Conservation (phyloP, 2,329 filamentous ascomycete species). For the Ceratocystis harringtonii region DNA sequence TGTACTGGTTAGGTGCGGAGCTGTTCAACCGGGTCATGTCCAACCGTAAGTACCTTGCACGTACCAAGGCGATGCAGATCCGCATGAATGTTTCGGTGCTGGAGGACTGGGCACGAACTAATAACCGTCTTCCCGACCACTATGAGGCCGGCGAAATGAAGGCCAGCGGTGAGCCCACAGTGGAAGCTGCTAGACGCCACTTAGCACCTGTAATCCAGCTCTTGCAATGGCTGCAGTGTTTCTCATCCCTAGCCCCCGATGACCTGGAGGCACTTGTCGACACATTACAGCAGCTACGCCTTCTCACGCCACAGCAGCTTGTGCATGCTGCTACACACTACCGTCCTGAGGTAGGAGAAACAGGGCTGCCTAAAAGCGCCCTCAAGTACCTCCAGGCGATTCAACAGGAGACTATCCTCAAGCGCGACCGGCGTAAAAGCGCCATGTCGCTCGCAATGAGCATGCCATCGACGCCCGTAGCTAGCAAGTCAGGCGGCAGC, state of each 20-base stretch:
- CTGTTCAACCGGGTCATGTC: constrained; percentile 98
- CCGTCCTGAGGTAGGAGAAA: constrained; percentile 87
- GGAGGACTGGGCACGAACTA: constrained; percentile 88
- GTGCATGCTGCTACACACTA: constrained; percentile 89
- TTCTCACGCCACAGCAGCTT: constrained; percentile 72
- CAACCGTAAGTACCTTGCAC: constrained; percentile 80
- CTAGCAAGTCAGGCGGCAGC: constrained; percentile 21
- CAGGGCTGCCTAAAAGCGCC: constrained; percentile 72
- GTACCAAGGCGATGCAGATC: constrained; percentile 98
- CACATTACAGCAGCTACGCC: constrained; percentile 77
- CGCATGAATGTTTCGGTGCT: constrained; percentile 94
- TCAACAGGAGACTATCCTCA: constrained; percentile 55
- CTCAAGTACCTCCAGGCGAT: constrained; percentile 72
- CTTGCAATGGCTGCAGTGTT: constrained; percentile 94
- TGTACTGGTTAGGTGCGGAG: constrained; percentile 94
- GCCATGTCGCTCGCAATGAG: constrained; percentile 31
- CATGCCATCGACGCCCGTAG: constrained; percentile 32
- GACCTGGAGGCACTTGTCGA: constrained; percentile 77
- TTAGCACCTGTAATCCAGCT: constrained; percentile 84
- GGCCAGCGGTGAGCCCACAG: constrained; percentile 69
- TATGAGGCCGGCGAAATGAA: constrained; percentile 84
- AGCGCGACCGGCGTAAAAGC: constrained; percentile 39
- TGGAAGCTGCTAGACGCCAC: constrained; percentile 71
- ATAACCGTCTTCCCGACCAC: constrained; percentile 89
- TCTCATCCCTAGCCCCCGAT: constrained; percentile 74